A percentile compares a stretch with the other conserved stretches of the same genome.
phyloP scores from a whole-genome alignment of 305 asterid genomes.

The Solanum aculeatissimum region DNA sequence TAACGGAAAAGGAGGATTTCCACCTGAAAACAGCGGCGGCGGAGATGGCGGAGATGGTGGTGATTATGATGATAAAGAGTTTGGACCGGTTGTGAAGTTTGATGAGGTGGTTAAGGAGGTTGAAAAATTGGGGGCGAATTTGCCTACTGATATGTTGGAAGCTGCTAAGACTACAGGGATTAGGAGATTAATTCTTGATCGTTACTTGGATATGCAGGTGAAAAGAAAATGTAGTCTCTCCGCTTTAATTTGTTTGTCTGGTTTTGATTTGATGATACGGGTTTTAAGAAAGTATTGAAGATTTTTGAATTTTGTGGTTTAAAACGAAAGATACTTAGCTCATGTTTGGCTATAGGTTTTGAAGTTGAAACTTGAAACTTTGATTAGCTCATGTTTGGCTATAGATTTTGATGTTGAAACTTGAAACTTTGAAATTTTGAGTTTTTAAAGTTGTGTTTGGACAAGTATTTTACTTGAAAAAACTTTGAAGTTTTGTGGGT shows the following conservation, averaged over 20 bases:
- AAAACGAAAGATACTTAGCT: neutral
- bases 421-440: neutral
- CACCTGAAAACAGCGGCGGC: conserved; percentile 33
- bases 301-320: neutral
- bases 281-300: no score
- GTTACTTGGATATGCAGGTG: conserved; percentile 85
- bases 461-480: neutral
- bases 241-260: neutral
- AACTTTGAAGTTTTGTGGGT: neutral
- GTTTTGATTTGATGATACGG: neutral
- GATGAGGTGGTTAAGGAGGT: conserved; percentile 57
- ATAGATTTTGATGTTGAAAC: neutral
- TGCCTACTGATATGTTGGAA: conserved; percentile 72
- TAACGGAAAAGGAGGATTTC: conserved; percentile 32
- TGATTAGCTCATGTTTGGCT: no score
- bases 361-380: neutral
- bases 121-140: conserved; percentile 40
- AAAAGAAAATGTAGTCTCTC: neutral
- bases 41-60: conserved; percentile 27
- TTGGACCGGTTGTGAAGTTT: conserved; percentile 57
- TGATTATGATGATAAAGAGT: conserved; percentile 48
- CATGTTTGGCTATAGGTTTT: neutral
- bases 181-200: conserved; percentile 45
- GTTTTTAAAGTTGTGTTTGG: neutral
- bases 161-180: conserved; percentile 68